Percentiles rank a stretch among this genome's conserved stretches.
phyloP scores from a whole-genome alignment of 2,329 filamentous ascomycete genomes.

The Aspergillus sp. region DNA sequence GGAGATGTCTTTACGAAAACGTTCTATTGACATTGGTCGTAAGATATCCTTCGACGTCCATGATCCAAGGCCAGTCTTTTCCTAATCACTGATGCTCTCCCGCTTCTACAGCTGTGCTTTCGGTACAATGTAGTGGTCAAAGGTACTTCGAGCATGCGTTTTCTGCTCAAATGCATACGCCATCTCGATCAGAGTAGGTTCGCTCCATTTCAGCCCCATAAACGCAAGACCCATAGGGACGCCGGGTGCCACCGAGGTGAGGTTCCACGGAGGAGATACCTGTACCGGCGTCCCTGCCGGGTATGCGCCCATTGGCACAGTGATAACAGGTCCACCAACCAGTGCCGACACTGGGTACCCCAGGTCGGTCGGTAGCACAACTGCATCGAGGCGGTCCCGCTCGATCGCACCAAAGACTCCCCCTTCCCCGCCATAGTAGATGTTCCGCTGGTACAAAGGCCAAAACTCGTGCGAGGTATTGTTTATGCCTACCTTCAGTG shows the following conservation, averaged over 20 bases:
- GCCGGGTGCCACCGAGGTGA: slow-evolving; percentile 55
- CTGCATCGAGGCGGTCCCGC: slow-evolving; percentile 58
- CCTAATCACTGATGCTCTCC: too few relatives aligned
- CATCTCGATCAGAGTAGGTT: slow-evolving; percentile 61
- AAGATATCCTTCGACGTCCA: too few relatives aligned
- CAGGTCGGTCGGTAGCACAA: slow-evolving; percentile 58
- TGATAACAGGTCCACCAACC: slow-evolving; percentile 60
- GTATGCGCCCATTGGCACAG: slow-evolving; percentile 61
- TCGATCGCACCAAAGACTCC: slow-evolving; percentile 61
- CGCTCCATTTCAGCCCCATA: slow-evolving; percentile 60
- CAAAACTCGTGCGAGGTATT: slow-evolving; percentile 60
- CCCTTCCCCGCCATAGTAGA: slow-evolving; percentile 56
- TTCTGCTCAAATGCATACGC: slow-evolving; percentile 69
- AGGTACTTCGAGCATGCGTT: slow-evolving; percentile 48
- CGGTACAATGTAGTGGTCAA: slow-evolving; percentile 17
- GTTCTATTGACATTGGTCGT: too few relatives aligned
- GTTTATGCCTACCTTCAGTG: slow-evolving; percentile 53
- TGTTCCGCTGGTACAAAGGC: slow-evolving; percentile 53
- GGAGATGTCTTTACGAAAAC: too few relatives aligned
- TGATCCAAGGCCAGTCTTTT: too few relatives aligned
- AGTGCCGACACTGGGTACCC: slow-evolving; percentile 52
- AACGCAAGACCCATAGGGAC: slow-evolving; percentile 64
- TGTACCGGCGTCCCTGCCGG: slow-evolving; percentile 44
- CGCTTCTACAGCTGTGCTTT: too few relatives aligned
- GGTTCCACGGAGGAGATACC: slow-evolving; percentile 46